A percentile compares a stretch with the other conserved stretches of the same genome.
Evolutionary conservation across 805 yeast species (phyloP).

Genomic region (Clavispora fructus): DNA sequence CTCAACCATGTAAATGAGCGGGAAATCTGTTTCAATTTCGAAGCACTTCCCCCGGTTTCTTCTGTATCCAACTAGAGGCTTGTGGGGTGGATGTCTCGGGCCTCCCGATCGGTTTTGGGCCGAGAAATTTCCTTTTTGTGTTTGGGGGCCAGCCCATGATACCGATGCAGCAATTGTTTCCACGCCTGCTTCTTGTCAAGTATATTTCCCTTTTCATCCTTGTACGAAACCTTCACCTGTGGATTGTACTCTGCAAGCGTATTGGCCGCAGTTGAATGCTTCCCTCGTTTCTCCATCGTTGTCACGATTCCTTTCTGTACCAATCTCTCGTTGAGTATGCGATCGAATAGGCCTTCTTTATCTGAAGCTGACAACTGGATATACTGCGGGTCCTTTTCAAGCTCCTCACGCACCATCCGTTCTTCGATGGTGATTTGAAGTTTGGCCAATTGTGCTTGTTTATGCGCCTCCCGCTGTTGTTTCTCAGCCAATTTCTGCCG

Average conservation of each 20-base stretch:
- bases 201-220: slow-evolving; percentile 58
- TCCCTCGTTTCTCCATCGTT: slow-evolving; percentile 6
- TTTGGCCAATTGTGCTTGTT: slow-evolving; percentile 26
- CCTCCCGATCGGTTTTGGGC: background rate
- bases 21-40: too few relatives aligned
- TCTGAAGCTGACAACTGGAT: slow-evolving; percentile 24
- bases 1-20: too few relatives aligned
- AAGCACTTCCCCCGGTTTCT: too few relatives aligned
- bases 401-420: slow-evolving; percentile 25
- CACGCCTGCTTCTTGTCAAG: slow-evolving; percentile 67
- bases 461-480: slow-evolving; percentile 18
- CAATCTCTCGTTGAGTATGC: slow-evolving; percentile 26
- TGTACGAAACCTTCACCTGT: slow-evolving; percentile 49
- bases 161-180: slow-evolving; percentile 69
- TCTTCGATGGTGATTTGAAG: slow-evolving; percentile 30
- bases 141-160: slow-evolving; percentile 54
- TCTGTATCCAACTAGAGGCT: too few relatives aligned
- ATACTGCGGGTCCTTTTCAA: slow-evolving; percentile 22
- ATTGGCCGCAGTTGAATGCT: slow-evolving; percentile 3
- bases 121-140: slow-evolving; percentile 3
- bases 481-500: slow-evolving; percentile 5
- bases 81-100: background rate
- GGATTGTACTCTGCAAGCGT: slow-evolving; percentile 37
- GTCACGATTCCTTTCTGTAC: slow-evolving; percentile 21
- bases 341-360: slow-evolving; percentile 20